phyloP scores from a whole-genome alignment of 2,329 filamentous ascomycete species.

The Arachnopeziza araneosa region DNA sequence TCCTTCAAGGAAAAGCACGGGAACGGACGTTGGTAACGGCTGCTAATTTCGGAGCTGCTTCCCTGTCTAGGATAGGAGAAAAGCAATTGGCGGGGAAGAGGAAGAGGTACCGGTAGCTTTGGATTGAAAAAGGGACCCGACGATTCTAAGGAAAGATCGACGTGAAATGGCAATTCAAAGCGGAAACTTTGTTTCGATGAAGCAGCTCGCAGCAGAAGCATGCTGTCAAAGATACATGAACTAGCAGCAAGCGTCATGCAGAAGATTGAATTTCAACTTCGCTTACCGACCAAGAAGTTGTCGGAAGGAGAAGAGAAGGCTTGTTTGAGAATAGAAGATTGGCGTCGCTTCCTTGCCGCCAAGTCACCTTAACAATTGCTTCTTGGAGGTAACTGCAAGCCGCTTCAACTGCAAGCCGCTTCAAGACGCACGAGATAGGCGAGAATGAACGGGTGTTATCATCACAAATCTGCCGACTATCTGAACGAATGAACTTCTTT shows the following conservation, averaged over 20 bases:
- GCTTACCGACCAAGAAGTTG: neutral
- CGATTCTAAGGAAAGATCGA: neutral
- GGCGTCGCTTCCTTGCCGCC: neutral
- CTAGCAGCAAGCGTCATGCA: neutral
- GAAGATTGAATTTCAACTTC: neutral
- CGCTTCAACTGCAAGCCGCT: no score
- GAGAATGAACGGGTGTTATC: neutral
- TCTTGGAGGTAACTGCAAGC: neutral
- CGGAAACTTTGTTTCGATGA: neutral
- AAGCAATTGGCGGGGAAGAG: neutral
- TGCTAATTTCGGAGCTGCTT: neutral
- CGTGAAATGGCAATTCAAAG: neutral
- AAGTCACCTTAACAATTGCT: neutral
- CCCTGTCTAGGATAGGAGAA: neutral
- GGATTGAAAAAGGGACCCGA: neutral
- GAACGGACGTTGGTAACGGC: neutral
- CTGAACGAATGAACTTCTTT: neutral
- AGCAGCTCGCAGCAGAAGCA: no score
- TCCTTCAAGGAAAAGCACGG: neutral
- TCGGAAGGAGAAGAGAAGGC: neutral
- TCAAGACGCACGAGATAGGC: neutral
- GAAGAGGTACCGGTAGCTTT: neutral
- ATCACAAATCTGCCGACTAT: neutral
- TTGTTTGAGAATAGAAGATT: neutral
- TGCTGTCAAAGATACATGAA: neutral